Conservation (phyloP, 495 filamentous ascomycete genomes). For the Xylaria venustula region DNA sequence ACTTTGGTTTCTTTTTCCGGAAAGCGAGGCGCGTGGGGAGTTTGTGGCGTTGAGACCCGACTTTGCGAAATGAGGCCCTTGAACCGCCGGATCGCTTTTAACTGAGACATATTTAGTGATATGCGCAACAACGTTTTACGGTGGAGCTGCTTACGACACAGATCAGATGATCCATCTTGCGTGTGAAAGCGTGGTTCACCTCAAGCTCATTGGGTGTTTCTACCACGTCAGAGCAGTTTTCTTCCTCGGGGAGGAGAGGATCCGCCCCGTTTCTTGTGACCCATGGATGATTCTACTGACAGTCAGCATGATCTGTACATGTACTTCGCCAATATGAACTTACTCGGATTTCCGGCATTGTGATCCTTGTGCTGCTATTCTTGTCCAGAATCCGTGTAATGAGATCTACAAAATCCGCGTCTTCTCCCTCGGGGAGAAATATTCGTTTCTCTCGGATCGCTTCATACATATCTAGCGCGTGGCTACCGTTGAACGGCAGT, state of each 20-base stretch:
- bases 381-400: slow-evolving; percentile 71
- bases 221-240: slow-evolving; percentile 81
- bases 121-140: not conserved
- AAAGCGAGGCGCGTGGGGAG: slow-evolving; percentile 2
- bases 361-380: slow-evolving; percentile 74
- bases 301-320: not conserved
- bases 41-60: slow-evolving; percentile 29
- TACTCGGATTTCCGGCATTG: slow-evolving; percentile 78
- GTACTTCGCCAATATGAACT: slow-evolving; percentile 11
- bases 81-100: slow-evolving; percentile 90
- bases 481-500: slow-evolving; percentile 77
- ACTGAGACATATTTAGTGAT: slow-evolving; percentile 48
- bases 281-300: slow-evolving; percentile 83
- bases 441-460: slow-evolving; percentile 69
- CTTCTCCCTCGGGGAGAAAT: slow-evolving; percentile 52
- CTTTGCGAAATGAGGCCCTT: slow-evolving; percentile 52
- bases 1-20: slow-evolving; percentile 2
- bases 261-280: slow-evolving; percentile 82
- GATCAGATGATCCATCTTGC: slow-evolving; percentile 77
- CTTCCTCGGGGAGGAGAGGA: slow-evolving; percentile 73
- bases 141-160: slow-evolving; percentile 65
- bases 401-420: slow-evolving; percentile 64
- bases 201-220: slow-evolving; percentile 84
- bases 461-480: slow-evolving; percentile 84
- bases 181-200: slow-evolving; percentile 85